These are phyloP conservation scores for Podochytrium sp. DNA, from an alignment of 192 early-diverging fungal genomes.

Conservation along the genomic window DNA sequence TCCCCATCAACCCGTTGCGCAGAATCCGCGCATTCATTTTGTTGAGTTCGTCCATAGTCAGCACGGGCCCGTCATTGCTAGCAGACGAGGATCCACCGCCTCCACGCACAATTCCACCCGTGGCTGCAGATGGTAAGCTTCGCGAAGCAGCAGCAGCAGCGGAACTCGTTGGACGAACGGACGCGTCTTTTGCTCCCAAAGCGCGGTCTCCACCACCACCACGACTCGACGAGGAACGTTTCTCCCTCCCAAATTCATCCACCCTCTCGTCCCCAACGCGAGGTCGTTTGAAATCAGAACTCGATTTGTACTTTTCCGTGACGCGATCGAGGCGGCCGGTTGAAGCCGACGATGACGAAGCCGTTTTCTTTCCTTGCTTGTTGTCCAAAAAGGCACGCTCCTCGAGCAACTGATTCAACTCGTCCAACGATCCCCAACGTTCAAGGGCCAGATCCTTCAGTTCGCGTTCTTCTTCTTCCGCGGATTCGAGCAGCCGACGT, in stretches of 20 bases:
- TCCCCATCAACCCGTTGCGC: conserved; percentile 76
- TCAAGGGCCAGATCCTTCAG: conserved; percentile 72
- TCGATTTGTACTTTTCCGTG: conserved; percentile 3
- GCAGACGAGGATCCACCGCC: neutral
- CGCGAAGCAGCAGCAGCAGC: neutral
- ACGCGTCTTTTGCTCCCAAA: no score
- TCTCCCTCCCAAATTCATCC: conserved; percentile 41
- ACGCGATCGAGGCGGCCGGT: neutral
- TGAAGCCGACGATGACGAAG: neutral
- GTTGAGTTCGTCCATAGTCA: conserved; percentile 77
- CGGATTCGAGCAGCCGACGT: conserved; percentile 65
- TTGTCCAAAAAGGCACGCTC: conserved; percentile 69
- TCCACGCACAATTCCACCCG: conserved; percentile 3
- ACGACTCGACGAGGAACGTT: neutral
- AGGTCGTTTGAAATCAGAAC: conserved; percentile 21
- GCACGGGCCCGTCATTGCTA: conserved; percentile 24
- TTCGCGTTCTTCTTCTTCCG: conserved; percentile 64
- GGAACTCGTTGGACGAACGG: neutral
- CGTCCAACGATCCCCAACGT: conserved; percentile 74
- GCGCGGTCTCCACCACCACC: no score
- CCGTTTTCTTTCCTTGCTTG: neutral
- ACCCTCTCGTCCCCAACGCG: conserved; percentile 10
- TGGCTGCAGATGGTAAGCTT: conserved; percentile 3
- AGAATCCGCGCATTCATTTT: conserved; percentile 80
- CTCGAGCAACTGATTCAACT: conserved; percentile 64